phyloP scores from a whole-genome alignment of 163 green algal species.

The Trebouxia gelatinosa region DNA sequence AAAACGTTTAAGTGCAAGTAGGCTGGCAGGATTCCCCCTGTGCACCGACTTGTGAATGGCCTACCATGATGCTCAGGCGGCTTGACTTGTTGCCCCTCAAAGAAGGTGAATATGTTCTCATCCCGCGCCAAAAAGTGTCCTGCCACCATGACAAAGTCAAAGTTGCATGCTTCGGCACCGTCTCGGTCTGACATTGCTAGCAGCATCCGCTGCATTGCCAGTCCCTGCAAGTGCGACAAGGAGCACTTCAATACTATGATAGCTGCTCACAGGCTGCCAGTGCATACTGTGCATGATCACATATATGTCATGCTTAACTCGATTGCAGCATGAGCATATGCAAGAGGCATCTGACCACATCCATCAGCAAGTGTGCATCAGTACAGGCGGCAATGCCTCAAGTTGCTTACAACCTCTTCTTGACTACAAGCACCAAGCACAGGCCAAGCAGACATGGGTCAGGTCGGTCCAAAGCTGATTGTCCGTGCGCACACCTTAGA shows the following conservation, averaged over 20 bases:
- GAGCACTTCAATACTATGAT: no score
- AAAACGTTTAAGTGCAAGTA: background rate
- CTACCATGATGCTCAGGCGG: slow-evolving; percentile 3
- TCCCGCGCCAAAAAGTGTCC: slow-evolving; percentile 88
- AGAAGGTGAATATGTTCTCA: slow-evolving; percentile 91
- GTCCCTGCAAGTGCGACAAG: slow-evolving; percentile 64
- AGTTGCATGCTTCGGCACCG: slow-evolving; percentile 35
- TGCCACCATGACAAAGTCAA: slow-evolving; percentile 81
- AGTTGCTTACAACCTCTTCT: no score
- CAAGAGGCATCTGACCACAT: no score
- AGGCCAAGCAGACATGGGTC: no score
- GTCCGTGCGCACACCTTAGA: slow-evolving; percentile 82
- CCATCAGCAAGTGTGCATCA: no score
- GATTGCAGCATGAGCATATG: no score
- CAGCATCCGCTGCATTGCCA: slow-evolving; percentile 79
- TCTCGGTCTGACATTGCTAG: slow-evolving; percentile 60
- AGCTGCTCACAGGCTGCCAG: no score
- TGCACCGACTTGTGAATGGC: background rate
- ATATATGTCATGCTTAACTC: no score
- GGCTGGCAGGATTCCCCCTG: background rate
- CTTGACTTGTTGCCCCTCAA: slow-evolving; percentile 61
- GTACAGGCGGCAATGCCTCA: no score
- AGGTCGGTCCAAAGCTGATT: no score
- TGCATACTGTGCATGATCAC: no score
- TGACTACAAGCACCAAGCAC: no score